These are phyloP conservation scores for Pelomyxa schiedti DNA, from an alignment of 78 protist genomes.

Conservation along the genomic window DNA sequence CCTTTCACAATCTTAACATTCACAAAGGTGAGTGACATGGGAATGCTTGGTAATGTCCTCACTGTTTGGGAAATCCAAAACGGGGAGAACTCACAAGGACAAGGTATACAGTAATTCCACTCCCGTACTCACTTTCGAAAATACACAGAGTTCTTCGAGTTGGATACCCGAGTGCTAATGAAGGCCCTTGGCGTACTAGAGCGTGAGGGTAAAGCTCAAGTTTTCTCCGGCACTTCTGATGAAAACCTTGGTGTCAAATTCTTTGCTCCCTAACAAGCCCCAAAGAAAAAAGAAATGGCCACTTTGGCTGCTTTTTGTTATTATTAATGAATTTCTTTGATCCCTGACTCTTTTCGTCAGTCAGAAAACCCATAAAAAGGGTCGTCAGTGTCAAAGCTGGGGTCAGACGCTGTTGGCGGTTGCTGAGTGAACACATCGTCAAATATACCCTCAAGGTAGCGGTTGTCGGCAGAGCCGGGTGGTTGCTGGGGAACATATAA, in stretches of 20 bases:
- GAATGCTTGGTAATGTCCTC: constrained; percentile 17
- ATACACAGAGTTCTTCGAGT: constrained; percentile 28
- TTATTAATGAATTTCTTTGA: too few relatives aligned
- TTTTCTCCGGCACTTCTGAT: constrained; percentile 16
- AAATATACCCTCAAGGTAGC: too few relatives aligned
- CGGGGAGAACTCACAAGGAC: constrained; percentile 36
- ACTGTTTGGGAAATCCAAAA: constrained; percentile 54
- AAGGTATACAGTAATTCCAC: background rate
- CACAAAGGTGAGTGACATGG: constrained; percentile 36
- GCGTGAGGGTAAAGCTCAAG: constrained; percentile 37
- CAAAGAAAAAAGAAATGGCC: too few relatives aligned
- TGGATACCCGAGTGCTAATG: constrained; percentile 24
- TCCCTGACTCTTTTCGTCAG: too few relatives aligned
- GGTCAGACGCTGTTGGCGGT: too few relatives aligned
- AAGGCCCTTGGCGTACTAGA: constrained; percentile 36
- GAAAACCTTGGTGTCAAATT: constrained; percentile 46
- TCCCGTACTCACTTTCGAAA: background rate
- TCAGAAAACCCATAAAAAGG: too few relatives aligned
- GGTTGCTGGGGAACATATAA: too few relatives aligned
- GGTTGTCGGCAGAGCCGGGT: too few relatives aligned
- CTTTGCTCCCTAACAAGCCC: constrained; percentile 46
- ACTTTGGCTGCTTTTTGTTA: too few relatives aligned
- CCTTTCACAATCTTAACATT: too few relatives aligned
- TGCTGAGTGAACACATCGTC: too few relatives aligned
- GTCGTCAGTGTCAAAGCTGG: too few relatives aligned